These are phyloP conservation scores for Gentiana straminea DNA, from an alignment of 257 asterid species.

Conservation along the genomic window DNA sequence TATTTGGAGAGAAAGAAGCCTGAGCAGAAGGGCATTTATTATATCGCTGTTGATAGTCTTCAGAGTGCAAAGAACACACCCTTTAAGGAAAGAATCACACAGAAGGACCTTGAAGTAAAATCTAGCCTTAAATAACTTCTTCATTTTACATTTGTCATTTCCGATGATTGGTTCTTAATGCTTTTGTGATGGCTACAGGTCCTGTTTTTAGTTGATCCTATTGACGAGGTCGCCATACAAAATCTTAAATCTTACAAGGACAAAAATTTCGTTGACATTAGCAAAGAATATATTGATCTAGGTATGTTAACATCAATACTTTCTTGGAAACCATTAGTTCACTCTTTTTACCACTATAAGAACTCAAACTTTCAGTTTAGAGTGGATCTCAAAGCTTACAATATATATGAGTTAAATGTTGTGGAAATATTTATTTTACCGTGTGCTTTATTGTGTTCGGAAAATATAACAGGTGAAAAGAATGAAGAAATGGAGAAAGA, in stretches of 20 bases:
- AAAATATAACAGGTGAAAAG: conserved; percentile 52
- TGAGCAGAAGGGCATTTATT: conserved; percentile 83
- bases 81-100: conserved; percentile 82
- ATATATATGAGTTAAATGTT: too few species aligned
- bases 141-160: conserved; percentile 5
- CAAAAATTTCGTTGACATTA: conserved; percentile 79
- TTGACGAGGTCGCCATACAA: conserved; percentile 91
- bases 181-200: conserved; percentile 38
- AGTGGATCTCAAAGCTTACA: too few species aligned
- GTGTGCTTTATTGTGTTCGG: too few species aligned
- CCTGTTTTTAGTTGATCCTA: conserved; percentile 84
- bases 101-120: conserved; percentile 79
- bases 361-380: too few species aligned
- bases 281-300: conserved; percentile 91
- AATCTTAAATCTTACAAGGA: conserved; percentile 81
- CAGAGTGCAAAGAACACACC: conserved; percentile 89
- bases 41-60: conserved; percentile 82
- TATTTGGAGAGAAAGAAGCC: conserved; percentile 86
- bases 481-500: conserved; percentile 79
- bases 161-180: background rate
- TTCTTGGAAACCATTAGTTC: too few species aligned
- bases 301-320: too few species aligned
- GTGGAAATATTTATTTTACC: too few species aligned
- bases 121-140: conserved; percentile 4
- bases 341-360: too few species aligned